Base-by-base conservation (phyloP, 805 yeast species). In the Brettanomyces naardenensis region DNA sequence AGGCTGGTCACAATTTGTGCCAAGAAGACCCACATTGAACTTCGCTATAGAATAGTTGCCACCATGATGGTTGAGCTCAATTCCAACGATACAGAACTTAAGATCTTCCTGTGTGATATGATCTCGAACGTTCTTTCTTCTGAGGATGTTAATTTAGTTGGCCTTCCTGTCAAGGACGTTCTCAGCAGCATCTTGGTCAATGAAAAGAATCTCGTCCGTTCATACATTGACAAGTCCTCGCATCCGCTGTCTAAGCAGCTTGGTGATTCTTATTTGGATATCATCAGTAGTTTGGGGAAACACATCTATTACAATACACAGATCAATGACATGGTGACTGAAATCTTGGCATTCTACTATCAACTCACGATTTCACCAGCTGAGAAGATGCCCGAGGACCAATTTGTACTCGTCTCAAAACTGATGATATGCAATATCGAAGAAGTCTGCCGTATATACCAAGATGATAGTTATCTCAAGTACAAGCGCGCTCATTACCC, bases 241-340 rank as follows among this genome's bases (percentile, higher is more conserved):
- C 14, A n/a, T 28, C 7, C 9, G 9, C 17, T 28, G 31, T 13
- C 36, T 45, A 72, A 52, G 49, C 72, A 50, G 32, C 51, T 33
- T 57, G 71, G 33, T 25, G 44, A 44, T 7, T 36, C 43, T 48
- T 78, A 77, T 48, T 61, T 77, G 2, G 62, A 62, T 18, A 74
- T 88, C 19, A 73, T 89, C 38, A 74, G 79, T 41, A 78, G 81
- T 41, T 66, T 90, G 37, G 78, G 88, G 1, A 71, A 75, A 3
- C 95, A 88, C 54, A 72, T 79, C 10, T 88, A 88, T 51, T 90
- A 90, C 55, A 79, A 79, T 42, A 94, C 87, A 47, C 98, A 92
- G 57, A 75, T 82, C 4, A 71, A 80, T 13, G 97, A 89, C 54
- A 80, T 90, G 65, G 64, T 88, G 15, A 72, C 75, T 21, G 95